Evolutionary conservation across 306 rosid species (phyloP).

Genomic region (Casuarina glauca): DNA sequence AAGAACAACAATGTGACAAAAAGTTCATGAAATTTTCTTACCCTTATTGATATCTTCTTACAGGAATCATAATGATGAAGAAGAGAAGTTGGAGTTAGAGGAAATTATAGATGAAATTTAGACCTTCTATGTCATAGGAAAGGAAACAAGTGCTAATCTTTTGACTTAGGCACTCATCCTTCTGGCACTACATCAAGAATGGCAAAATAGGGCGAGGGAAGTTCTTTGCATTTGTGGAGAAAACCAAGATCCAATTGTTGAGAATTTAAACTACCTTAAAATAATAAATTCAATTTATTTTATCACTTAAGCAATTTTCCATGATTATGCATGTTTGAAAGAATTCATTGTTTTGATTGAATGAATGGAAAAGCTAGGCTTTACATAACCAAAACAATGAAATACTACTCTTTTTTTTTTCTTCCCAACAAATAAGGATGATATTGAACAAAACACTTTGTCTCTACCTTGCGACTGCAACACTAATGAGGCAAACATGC

Average conservation of each 20-base stretch:
- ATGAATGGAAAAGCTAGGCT: neutral
- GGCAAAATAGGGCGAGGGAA: conserved; percentile 59
- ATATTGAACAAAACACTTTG: conserved; percentile 58
- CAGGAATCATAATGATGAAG: conserved; percentile 38
- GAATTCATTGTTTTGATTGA: neutral
- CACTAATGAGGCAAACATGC: conserved; percentile 32
- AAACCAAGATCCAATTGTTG: conserved; percentile 21
- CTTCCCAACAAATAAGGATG: conserved; percentile 35
- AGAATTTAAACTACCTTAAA: conserved; percentile 40
- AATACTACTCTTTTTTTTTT: neutral
- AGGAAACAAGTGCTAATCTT: conserved; percentile 46
- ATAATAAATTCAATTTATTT: conserved; percentile 32
- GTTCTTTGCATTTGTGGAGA: conserved; percentile 33
- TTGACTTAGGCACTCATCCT: conserved; percentile 52
- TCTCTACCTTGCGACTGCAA: conserved; percentile 39
- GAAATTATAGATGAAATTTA: conserved; percentile 52
- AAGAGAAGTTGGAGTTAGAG: conserved; percentile 34
- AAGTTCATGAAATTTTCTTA: conserved; percentile 38
- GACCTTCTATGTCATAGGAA: conserved; percentile 55
- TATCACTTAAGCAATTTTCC: neutral
- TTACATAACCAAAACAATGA: neutral
- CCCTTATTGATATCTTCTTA: conserved; percentile 43
- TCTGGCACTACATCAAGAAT: conserved; percentile 48
- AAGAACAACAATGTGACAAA: conserved; percentile 15
- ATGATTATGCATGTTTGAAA: neutral